Base-by-base conservation (phyloP, 2,329 filamentous ascomycete species). In the Dactylella cylindrospora region DNA sequence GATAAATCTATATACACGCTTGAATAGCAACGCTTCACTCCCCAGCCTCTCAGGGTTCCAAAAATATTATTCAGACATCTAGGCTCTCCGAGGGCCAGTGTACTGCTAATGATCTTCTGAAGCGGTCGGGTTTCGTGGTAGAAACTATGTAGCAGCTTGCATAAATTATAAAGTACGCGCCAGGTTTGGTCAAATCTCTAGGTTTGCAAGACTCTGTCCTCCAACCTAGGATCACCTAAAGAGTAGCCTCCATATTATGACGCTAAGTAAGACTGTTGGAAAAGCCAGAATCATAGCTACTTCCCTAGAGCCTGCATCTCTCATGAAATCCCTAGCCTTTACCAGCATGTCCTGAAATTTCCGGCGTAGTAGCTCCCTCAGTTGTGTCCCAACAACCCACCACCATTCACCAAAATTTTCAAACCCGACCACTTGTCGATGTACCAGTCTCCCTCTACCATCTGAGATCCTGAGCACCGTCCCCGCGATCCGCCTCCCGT, bases 361-460 rank as follows among this genome's bases (percentile, higher is more conserved):
- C 5, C 23, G 17, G 23, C 29, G 47, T 6, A 43, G 20, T 10
- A 64, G 36, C 19, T 52, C 59, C 6, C 22, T 29, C 8, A 64
- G 38, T n/a, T 64, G 59, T 9, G 45, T 52, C n/a, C 38, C 35
- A 5, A 44, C 50, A 12, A 64, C 59, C 59, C 50, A 57, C 59
- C 59, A 64, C 59, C 59, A 64, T 23, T 64, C 59, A 8, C 51
- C 28, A 36, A 55, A 57, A 25, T 51, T 64, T 23, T 55, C 46
- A n/a, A 64, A 57, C 5, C 59, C 59, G 9, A 64, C 59, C 3
- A 64, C 59, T 12, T 64, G 59, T 3, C 51, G 50, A 20, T 64
- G 52, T 7, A 64, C 22, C 1, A 64, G 39, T 22, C 38, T 38
- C 4, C 46, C 59, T 12, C 36, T 25, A 6, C 46, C 59, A 29